Percentiles rank a stretch among this genome's conserved stretches.
Evolutionary conservation across 2,329 filamentous ascomycete genomes (phyloP).

Genomic region (Stemphylium vesicarium): DNA sequence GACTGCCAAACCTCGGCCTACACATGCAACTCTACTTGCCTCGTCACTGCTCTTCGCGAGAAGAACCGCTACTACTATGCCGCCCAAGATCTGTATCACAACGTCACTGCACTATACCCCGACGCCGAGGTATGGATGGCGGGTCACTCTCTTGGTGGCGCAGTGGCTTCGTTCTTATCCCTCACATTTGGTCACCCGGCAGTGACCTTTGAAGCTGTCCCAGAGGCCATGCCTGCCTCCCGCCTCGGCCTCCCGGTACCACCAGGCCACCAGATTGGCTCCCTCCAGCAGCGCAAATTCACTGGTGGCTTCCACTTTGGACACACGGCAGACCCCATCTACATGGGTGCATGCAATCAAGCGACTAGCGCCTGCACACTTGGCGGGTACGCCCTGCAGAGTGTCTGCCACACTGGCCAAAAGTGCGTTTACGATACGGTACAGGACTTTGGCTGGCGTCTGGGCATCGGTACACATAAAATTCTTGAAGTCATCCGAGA

Average conservation of each 20-base stretch:
- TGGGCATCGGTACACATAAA: slow-evolving; percentile 88
- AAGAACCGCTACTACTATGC: slow-evolving; percentile 94
- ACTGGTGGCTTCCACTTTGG: slow-evolving; percentile 91
- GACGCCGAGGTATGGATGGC: slow-evolving; percentile 84
- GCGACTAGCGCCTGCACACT: slow-evolving; percentile 88
- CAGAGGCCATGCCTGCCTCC: slow-evolving; percentile 84
- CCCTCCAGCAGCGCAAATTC: slow-evolving; percentile 66
- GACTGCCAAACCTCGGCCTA: slow-evolving; percentile 89
- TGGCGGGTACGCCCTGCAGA: slow-evolving; percentile 91
- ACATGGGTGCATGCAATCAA: slow-evolving; percentile 90
- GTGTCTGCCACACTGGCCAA: slow-evolving; percentile 85
- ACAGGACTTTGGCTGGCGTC: slow-evolving; percentile 87
- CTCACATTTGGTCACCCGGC: slow-evolving; percentile 88
- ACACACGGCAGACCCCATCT: slow-evolving; percentile 94
- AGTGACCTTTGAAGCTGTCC: slow-evolving; percentile 93
- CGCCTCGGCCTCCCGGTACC: slow-evolving; percentile 86
- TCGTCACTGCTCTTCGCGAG: slow-evolving; percentile 73
- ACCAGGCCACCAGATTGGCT: slow-evolving; percentile 74
- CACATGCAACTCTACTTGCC: slow-evolving; percentile 90
- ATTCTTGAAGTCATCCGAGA: slow-evolving; percentile 88
- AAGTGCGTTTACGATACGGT: slow-evolving; percentile 95
- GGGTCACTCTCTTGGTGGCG: slow-evolving; percentile 90
- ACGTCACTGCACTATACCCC: slow-evolving; percentile 89
- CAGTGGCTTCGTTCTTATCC: slow-evolving; percentile 85
- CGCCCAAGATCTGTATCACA: slow-evolving; percentile 86